Base-by-base conservation (phyloP, 1,139 yeast genomes). In the Pichia kudriavzevii region DNA sequence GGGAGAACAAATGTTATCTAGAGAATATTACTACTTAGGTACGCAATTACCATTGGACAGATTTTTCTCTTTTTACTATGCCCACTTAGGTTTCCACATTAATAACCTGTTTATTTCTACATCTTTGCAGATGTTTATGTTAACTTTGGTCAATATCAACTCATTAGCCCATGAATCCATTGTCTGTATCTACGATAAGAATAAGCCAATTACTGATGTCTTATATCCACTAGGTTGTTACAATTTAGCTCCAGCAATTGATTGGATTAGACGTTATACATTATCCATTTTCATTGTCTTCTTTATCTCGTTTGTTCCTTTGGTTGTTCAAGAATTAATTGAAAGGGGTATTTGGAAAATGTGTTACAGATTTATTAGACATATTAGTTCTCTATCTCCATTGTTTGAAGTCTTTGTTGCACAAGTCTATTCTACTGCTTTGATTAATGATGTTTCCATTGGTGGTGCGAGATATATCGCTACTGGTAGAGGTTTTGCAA, bases 391-490 rank as follows among this genome's bases (percentile, higher is more conserved):
- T 2, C 66, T 91, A 54, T 87, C 98, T 28, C 97, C 98, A 53
- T 72, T 91, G 75, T 91, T 91, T 58, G 99, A 91, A 72, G 98
- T 91, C 52, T 91, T 91, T 63, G 95, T 87, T 53, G 95, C 96
- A 59, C 99, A 93, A 69, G 88, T 93, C 50, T 91, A 91, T 60
- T 87, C 98, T 38, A 76, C 93, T 46, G 83, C 98, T 20, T 68
- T 91, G 58, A 67, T 81, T 54, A 83, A 88, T 53, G 97, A 91
- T 69, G 71, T 91, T 67, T 75, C 95, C 43, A 91, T 88, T 59
- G 99, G 99, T 68, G 99, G 99, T 70, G 99, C 98, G 47, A 83
- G 97, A 65, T 91, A 91, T 69, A 91, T 91, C 59, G 87, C 97
- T 40, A 91, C 98, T 39, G 98, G 98, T 65, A 85, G 98, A 78